Base-by-base conservation (phyloP, 257 asterid genomes). In the Lavandula angustifolia region DNA sequence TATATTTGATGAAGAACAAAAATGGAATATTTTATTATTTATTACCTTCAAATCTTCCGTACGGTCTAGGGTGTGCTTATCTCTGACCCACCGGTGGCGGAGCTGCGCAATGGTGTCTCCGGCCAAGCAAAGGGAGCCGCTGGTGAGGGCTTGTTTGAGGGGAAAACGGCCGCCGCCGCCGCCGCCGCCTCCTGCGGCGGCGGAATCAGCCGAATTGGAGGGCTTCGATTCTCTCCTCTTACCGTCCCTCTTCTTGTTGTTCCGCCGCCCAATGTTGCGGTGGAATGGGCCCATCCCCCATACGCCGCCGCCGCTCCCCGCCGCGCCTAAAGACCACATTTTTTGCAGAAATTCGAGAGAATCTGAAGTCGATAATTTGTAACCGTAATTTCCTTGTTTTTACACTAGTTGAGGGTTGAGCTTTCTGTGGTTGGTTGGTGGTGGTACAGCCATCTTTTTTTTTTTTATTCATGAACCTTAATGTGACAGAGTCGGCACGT, bases 101-200 rank as follows among this genome's bases (percentile, higher is more conserved):
- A 88, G 76, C 80, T 88, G 96, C 56, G 96, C 94, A 14, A 83
- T 66, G 80, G 96, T 81, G 81, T 87, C 96, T n/a, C 96, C 96
- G 60, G 89, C 76, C 62, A 87, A 75, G 64, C 84, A 79, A 43
- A 87, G 84, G 18, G 83, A 60, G 60, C 88, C 81, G 72, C 89
- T 80, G 51, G 89, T 80, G 59, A 68, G 52, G 33, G 96, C 94
- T 76, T 88, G 96, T 78, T 85, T 84, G 58, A 80, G 41, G 18
- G 94, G 96, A 33, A 88, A 72, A 37, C 44, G 71, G 72, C 47
- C 54, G 9, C 68, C 78, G 32, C 55, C 71, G 64, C 27, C 27
- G 1, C 62, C 75, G 9, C 68, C 78, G 32, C 55, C 71, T 59
- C 27, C 27, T 22, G 56, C 75, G 9, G 49, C 31, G 71, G 14